Evolutionary conservation across 1,284 basidiomycete genomes (phyloP), one percentile per base, ranked within the genome.

Genomic region (Fistulinella cinereoalba): DNA sequence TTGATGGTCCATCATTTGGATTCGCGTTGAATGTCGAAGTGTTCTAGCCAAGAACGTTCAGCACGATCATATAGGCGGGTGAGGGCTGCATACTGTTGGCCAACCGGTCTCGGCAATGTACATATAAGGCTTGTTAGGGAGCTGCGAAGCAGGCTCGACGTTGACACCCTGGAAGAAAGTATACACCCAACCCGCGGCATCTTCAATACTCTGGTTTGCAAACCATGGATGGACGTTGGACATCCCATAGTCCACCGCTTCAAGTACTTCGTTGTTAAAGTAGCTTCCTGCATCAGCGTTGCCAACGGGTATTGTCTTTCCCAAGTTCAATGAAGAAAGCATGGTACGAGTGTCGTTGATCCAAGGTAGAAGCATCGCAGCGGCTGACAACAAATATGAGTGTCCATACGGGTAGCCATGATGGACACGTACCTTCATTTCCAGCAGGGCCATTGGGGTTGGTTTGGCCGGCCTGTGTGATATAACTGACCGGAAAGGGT

Each of bases 221-320:
- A 89, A 89, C 85, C 86, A 89, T 9, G 92, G 83, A 64, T 97
- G 94, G 3, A 96, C 85, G 55, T 95, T 95, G 31, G 72, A 64
- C 73, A 77, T 70, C 37, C 83, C 86, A 55, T 86, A 96, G 64
- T 97, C 92, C 21, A 88, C 75, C 1, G 76, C 76, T 18, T 66
- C 58, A 1, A 91, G 76, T 18, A 98, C 80, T 47, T 76, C 56
- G 1, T 66, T 80, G 56, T 88, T 93, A 73, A 96, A 89, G 69
- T 82, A 88, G 47, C 80, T 81, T 22, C 95, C 95, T 9, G 95
- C 96, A 59, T 99, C 95, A 7, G 90, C 81, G 12, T 84, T 97
- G 16, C 96, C 96, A 25, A 98, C 79, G 0, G 83, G 81, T 41
- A 94, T 71, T 12, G 61, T 70, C 57, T 80, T 78, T 43, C 59